A percentile compares a stretch with the other conserved stretches of the same genome.
Conservation (phyloP, 1,284 basidiomycete species). For the Omphalotus olearius region DNA sequence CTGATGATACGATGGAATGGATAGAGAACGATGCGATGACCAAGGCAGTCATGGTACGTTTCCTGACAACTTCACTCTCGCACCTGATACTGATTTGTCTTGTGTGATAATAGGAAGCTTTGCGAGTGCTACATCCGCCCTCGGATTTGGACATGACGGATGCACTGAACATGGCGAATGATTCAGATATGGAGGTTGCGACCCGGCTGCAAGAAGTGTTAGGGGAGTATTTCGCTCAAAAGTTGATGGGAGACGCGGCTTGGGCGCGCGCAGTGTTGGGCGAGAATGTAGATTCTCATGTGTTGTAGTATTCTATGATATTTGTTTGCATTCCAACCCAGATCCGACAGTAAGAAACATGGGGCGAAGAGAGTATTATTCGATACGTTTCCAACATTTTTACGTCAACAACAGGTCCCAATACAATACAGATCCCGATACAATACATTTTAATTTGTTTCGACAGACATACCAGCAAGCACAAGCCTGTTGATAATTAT, state of each 20-base stretch:
- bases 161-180: conserved; percentile 43
- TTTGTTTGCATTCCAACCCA: no score
- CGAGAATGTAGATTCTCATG: neutral
- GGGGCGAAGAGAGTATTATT: no score
- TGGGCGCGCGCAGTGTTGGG: conserved; percentile 61
- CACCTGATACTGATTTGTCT: neutral
- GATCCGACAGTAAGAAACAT: no score
- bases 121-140: conserved; percentile 51
- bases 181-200: conserved; percentile 43
- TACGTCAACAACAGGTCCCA: no score
- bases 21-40: conserved; percentile 43
- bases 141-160: conserved; percentile 46
- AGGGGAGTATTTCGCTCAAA: conserved; percentile 59
- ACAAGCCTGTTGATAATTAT: no score
- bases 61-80: neutral
- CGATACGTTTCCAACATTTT: no score
- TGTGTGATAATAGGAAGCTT: conserved; percentile 42
- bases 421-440: no score
- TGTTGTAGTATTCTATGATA: no score
- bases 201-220: conserved; percentile 47
- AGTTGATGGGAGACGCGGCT: conserved; percentile 47
- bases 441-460: no score
- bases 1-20: conserved; percentile 9
- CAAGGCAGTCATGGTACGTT: conserved; percentile 52
- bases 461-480: no score